phyloP scores from a whole-genome alignment of 2,329 filamentous ascomycete genomes.

The Diaporthe ampelina region DNA sequence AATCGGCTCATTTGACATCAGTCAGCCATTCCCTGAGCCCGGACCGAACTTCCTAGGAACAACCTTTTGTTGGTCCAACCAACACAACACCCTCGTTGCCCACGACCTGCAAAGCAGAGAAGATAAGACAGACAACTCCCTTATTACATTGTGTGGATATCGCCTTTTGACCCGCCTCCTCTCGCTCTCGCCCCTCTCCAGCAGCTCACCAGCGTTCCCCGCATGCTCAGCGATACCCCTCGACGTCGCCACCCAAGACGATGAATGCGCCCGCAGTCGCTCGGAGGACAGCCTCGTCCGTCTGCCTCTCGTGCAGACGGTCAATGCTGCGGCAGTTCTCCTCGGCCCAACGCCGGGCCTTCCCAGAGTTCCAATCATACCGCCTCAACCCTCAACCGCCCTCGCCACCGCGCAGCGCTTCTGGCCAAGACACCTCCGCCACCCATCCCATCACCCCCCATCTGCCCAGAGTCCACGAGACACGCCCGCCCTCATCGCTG shows the following conservation, averaged over 20 bases:
- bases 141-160: neutral
- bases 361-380: constrained; percentile 65
- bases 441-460: constrained; percentile 55
- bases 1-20: constrained; percentile 34
- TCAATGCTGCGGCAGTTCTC: constrained; percentile 60
- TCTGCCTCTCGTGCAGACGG: constrained; percentile 58
- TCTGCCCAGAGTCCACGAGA: constrained; percentile 67
- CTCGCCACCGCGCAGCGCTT: constrained; percentile 58
- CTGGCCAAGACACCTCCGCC: constrained; percentile 62
- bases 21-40: constrained; percentile 19
- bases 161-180: neutral
- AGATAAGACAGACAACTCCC: neutral
- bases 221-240: neutral
- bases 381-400: constrained; percentile 59
- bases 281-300: constrained; percentile 52
- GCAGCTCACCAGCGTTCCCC: constrained; percentile 4
- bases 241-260: constrained; percentile 19
- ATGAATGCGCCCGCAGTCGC: constrained; percentile 60
- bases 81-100: neutral
- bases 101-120: neutral
- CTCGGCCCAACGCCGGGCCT: constrained; percentile 47
- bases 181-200: neutral
- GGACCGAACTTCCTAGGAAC: neutral
- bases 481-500: constrained; percentile 57
- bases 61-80: constrained; percentile 9